Base-by-base conservation (phyloP, 208 protist species). In the Acanthamoeba triangularis region DNA sequence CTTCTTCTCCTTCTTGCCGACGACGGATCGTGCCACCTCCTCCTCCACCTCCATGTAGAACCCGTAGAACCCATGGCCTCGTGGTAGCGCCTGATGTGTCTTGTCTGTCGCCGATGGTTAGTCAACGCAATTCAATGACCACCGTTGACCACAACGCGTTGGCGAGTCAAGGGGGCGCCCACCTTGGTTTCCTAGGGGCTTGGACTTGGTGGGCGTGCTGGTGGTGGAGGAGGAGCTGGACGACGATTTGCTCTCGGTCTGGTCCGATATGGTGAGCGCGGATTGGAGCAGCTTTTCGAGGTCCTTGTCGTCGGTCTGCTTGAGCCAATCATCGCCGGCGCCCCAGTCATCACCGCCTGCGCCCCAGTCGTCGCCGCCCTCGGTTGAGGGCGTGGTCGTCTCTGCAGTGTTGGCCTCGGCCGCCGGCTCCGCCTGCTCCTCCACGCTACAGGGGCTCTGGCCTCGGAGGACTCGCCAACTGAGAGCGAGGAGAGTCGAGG, bases 1-100 rank as follows among this genome's bases (percentile, higher is more conserved):
- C 69, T 80, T 80, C 69, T 80, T 80, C 69, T 80, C 69, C 37
- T 80, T 80, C 69, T 80, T 80, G 69, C 69, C 69, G 13, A 80
- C 69, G 69, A 80, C n/a, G 11, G 69, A 30, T 23, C 69, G 69
- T 23, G 18, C 2, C 69, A 80, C 69, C 37, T 80, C 69, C 69
- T 80, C 69, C 37, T 80, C 69, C 30, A 80, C 69, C 69, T 80
- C 69, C 69, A 80, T 80, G 33, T 80, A 80, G 69, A 80, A 80
- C 30, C 69, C 69, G 33, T 49, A 80, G 69, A 80, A 80, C 37
- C 69, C 69, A 49, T 41, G 14, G 8, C 69, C 69, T 80, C 37
- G 14, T 11, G 30, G 69, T 28, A 47, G 28, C 18, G 69, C 69
- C 69, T 28, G 37, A 0, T 23, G 35, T 33, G 52, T 20, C 52